Evolutionary conservation across 2,329 filamentous ascomycete genomes (phyloP), one percentile per base, ranked within the genome.

Genomic region (Colletotrichum spaethianum): DNA sequence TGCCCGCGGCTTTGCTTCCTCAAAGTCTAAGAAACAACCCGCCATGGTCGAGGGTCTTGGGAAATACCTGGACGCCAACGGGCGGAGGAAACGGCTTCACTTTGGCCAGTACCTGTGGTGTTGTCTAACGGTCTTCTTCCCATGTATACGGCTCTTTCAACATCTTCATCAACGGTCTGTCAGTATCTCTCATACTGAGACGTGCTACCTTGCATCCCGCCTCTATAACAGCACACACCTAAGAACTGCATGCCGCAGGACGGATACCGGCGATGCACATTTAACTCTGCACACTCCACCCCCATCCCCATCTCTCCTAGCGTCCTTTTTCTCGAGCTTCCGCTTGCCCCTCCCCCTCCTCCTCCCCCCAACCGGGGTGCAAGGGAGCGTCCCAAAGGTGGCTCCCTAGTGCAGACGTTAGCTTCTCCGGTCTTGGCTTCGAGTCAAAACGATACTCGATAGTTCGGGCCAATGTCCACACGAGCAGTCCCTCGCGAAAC

Each of bases 401-500:
- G 67, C 60, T 48, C 66, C 53, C 60, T 70, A 53, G 53, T 62
- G 36, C 46, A 61, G 31, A 23, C 44, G 48, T 57, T 74, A 73
- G 69, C 69, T 65, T 52, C 59, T 72, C 69, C 69, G 69, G 70
- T 65, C 63, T 69, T 72, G 60, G 61, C 53, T 50, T 72, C 64
- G 52, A 73, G 57, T 71, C 53, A 56, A 61, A 63, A 74, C 69
- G 69, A 75, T 77, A 75, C 75, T 78, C 70, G 76, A 75, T 74
- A 70, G 76, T 77, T 82, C 81, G 81, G 81, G 78, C 75, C 80
- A 83, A 82, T 82, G 78, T 82, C 80, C 73, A 77, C 75, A 77
- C 80, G 81, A 82, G 76, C 75, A 75, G 70, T 67, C 76, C 62
- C 70, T 75, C 77, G 68, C 73, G 75, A 75, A 74, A 75, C 71